phyloP scores from a whole-genome alignment of 768 basidiomycete genomes.

The Chiua virens region DNA sequence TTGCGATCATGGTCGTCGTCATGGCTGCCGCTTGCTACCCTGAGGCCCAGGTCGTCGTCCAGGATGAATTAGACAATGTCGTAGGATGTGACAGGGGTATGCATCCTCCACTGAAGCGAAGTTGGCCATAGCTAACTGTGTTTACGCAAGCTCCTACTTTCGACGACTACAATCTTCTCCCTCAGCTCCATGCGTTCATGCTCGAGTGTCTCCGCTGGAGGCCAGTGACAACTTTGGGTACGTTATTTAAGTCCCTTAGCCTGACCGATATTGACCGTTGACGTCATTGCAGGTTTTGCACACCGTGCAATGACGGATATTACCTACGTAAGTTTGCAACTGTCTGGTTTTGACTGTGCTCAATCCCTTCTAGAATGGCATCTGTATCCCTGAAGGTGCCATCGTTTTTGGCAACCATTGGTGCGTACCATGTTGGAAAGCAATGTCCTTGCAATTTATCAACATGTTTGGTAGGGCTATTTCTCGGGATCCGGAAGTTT shows the following conservation, averaged over 20 bases:
- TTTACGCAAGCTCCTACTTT: conserved; percentile 38
- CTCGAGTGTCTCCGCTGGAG: conserved; percentile 40
- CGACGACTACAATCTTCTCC: conserved; percentile 36
- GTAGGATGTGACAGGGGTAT: conserved; percentile 44
- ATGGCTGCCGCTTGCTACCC: conserved; percentile 62
- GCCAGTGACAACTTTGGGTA: conserved; percentile 37
- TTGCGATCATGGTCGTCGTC: conserved; percentile 53
- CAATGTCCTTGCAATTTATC: neutral
- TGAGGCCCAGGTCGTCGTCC: conserved; percentile 48
- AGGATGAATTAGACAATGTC: conserved; percentile 54
- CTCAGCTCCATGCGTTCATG: conserved; percentile 41
- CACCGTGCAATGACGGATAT: conserved; percentile 68
- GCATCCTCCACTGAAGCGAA: neutral
- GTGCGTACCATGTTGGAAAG: conserved; percentile 11
- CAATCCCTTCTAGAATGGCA: conserved; percentile 26
- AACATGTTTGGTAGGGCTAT: conserved; percentile 40
- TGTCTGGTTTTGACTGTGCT: neutral
- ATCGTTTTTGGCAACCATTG: conserved; percentile 39
- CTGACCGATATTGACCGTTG: neutral
- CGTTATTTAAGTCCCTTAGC: neutral
- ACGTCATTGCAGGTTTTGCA: conserved; percentile 45
- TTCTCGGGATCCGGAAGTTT: conserved; percentile 55
- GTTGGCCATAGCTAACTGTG: neutral
- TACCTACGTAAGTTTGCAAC: conserved; percentile 46
- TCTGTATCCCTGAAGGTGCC: conserved; percentile 38